Evolutionary conservation across 2,329 filamentous ascomycete genomes (phyloP).

Genomic region (Pochonia chlamydosporia): DNA sequence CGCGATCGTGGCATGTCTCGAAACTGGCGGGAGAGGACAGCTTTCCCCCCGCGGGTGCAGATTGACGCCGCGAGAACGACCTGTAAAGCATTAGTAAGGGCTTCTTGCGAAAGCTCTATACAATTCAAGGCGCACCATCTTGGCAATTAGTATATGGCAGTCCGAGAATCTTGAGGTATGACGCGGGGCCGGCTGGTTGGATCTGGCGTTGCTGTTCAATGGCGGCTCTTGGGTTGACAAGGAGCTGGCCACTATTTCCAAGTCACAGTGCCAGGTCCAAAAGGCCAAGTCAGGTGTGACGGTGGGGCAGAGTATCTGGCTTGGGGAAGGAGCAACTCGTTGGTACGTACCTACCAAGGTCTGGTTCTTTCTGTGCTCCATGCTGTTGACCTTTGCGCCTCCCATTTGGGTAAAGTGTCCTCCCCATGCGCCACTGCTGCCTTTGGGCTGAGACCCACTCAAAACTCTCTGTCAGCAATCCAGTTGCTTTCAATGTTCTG

Average conservation of each 20-base stretch:
- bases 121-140: conserved; percentile 30
- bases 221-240: background rate
- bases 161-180: background rate
- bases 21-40: conserved; percentile 95
- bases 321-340: too few species aligned
- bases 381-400: background rate
- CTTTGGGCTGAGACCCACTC: background rate
- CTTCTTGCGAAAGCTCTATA: background rate
- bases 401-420: background rate
- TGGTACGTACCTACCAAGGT: too few species aligned
- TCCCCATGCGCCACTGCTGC: too few species aligned
- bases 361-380: background rate
- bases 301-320: conserved; percentile 3
- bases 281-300: conserved; percentile 4
- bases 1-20: conserved; percentile 95
- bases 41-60: conserved; percentile 96
- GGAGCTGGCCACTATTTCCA: conserved; percentile 1
- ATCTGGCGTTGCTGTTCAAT: background rate
- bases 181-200: background rate
- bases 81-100: conserved; percentile 39
- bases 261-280: background rate
- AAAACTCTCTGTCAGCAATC: background rate
- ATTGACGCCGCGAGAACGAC: conserved; percentile 98
- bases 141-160: conserved; percentile 20
- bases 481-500: background rate